Percentiles rank a stretch among this genome's conserved stretches.
These are phyloP conservation scores for Dichomitus squalens DNA, from an alignment of 1,284 basidiomycete species.

Conservation along the genomic window DNA sequence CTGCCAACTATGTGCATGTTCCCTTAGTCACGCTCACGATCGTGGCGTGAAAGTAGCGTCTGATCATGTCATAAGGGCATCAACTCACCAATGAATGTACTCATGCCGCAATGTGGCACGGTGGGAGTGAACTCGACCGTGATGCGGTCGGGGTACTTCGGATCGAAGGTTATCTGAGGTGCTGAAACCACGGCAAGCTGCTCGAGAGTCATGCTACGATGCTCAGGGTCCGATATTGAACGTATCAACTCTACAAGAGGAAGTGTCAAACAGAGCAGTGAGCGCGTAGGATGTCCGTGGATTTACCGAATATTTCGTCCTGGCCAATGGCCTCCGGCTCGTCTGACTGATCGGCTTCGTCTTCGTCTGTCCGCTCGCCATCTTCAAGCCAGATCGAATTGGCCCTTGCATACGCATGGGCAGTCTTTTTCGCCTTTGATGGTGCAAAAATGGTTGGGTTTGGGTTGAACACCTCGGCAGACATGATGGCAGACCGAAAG, in stretches of 20 bases:
- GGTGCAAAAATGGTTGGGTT: conserved; percentile 40
- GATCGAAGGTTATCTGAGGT: conserved; percentile 77
- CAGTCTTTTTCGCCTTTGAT: conserved; percentile 26
- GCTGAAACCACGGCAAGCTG: conserved; percentile 95
- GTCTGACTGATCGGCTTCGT: conserved; percentile 30
- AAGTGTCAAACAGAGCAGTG: too few relatives aligned
- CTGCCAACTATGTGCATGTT: too few relatives aligned
- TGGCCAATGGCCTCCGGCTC: conserved; percentile 50
- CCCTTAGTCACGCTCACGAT: too few relatives aligned
- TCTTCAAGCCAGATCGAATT: conserved; percentile 39
- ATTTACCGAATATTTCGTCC: conserved; percentile 55
- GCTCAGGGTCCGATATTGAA: conserved; percentile 95
- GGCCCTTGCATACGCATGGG: conserved; percentile 23
- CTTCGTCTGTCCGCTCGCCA: conserved; percentile 23
- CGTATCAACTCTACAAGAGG: conserved; percentile 77
- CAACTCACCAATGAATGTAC: conserved; percentile 87
- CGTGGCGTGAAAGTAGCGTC: neutral
- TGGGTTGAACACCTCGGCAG: conserved; percentile 38
- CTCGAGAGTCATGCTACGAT: conserved; percentile 93
- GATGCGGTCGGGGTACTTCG: conserved; percentile 62
- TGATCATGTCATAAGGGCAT: neutral
- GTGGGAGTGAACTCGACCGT: conserved; percentile 95
- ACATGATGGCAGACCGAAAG: conserved; percentile 26
- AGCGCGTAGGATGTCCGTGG: neutral
- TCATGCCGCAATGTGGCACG: conserved; percentile 98